Percentiles rank a stretch among this genome's conserved stretches.
Evolutionary conservation across 208 protist genomes (phyloP).

Genomic region (Wallacemonas sp.): DNA sequence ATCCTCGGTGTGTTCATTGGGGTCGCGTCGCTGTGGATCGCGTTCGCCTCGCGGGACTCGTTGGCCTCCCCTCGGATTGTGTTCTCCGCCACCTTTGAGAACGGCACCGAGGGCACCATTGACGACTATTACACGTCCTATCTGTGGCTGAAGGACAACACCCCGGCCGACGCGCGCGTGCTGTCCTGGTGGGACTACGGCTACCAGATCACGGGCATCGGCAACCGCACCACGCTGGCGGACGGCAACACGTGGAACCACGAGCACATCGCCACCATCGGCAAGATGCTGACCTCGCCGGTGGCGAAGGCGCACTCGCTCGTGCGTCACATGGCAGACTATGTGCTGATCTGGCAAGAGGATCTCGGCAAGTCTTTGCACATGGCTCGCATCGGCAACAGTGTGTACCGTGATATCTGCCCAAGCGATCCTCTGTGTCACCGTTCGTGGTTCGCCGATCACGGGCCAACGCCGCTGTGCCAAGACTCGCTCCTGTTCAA

Average conservation of each 20-base stretch:
- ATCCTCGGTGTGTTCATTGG: no score
- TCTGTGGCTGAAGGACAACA: conserved; percentile 96
- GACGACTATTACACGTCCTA: conserved; percentile 98
- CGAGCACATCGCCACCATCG: conserved; percentile 98
- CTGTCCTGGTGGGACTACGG: conserved; percentile 99
- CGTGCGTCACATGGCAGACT: conserved; percentile 95
- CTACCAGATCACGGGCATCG: conserved; percentile 98
- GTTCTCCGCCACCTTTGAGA: conserved; percentile 9
- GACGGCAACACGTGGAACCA: conserved; percentile 99
- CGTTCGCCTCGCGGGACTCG: no score
- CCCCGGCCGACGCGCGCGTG: conserved; percentile 91
- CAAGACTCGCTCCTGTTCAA: conserved; percentile 63
- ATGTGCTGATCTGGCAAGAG: conserved; percentile 94
- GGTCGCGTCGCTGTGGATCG: no score
- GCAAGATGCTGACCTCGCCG: conserved; percentile 81
- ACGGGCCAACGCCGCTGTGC: conserved; percentile 55
- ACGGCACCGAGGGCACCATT: conserved; percentile 69
- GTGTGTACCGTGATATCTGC: conserved; percentile 77
- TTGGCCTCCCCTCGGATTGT: conserved; percentile 34
- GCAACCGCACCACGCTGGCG: conserved; percentile 95
- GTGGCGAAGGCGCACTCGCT: conserved; percentile 93
- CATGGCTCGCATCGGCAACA: conserved; percentile 76
- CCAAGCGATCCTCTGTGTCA: conserved; percentile 62
- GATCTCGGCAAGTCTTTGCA: conserved; percentile 67
- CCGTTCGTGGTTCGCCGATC: not conserved